A percentile compares a stretch with the other conserved stretches of the same genome.
Evolutionary conservation across 495 filamentous ascomycete species (phyloP).

Genomic region (Filosporella fistucella): DNA sequence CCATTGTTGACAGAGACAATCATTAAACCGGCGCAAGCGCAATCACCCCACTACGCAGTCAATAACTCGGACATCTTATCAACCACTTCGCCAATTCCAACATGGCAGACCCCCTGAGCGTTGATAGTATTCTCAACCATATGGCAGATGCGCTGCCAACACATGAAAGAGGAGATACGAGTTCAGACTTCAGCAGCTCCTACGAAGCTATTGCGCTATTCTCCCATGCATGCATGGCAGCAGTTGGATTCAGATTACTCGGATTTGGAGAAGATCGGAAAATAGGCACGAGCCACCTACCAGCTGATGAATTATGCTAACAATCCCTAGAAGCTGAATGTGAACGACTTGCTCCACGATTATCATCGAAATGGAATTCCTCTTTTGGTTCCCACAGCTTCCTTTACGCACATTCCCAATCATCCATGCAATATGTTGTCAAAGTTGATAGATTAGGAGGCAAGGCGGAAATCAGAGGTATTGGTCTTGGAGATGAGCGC

Average conservation of each 20-base stretch:
- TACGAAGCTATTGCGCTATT: conserved; percentile 86
- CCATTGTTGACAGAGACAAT: no score
- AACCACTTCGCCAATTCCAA: no score
- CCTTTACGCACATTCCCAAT: conserved; percentile 86
- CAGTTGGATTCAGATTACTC: conserved; percentile 75
- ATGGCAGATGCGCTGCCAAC: conserved; percentile 57
- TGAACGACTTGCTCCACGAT: conserved; percentile 41
- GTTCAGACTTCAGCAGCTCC: conserved; percentile 63
- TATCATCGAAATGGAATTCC: conserved; percentile 77
- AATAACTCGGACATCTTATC: no score
- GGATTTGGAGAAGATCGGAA: conserved; percentile 79
- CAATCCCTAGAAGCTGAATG: conserved; percentile 35
- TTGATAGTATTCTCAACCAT: conserved; percentile 38
- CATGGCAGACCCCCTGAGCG: conserved; percentile 30
- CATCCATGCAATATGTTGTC: conserved; percentile 77
- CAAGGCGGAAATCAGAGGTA: conserved; percentile 76
- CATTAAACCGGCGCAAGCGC: no score
- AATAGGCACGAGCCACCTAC: conserved; percentile 41
- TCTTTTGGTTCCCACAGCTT: conserved; percentile 65
- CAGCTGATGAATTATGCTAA: not conserved
- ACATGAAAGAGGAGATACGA: conserved; percentile 41
- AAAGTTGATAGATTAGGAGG: conserved; percentile 76
- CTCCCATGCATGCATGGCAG: conserved; percentile 75
- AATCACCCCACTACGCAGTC: no score
- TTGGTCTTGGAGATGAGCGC: conserved; percentile 75